Evolutionary conservation across 1,139 yeast genomes (phyloP).

Genomic region (Zygosaccharomyces sapae): DNA sequence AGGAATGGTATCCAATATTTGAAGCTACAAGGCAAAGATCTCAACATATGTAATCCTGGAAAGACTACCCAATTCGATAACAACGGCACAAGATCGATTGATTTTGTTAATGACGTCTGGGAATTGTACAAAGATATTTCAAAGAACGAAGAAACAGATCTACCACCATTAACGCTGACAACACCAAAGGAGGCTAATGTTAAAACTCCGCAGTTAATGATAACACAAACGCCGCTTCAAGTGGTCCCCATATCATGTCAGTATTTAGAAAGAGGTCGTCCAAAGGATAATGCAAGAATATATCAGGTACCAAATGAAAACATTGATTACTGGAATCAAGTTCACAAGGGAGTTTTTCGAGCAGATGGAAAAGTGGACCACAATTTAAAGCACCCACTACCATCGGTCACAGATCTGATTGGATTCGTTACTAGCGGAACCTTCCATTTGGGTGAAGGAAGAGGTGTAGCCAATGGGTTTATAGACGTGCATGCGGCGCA

Average conservation of each 20-base stretch:
- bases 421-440: conserved; percentile 82
- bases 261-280: conserved; percentile 48
- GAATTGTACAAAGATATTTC: conserved; percentile 35
- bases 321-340: conserved; percentile 33
- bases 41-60: conserved; percentile 16
- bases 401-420: conserved; percentile 44
- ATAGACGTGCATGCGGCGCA: conserved; percentile 39
- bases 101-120: conserved; percentile 43
- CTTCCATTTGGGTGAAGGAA: conserved; percentile 61
- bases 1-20: conserved; percentile 33
- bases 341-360: conserved; percentile 23
- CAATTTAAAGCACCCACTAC: conserved; percentile 27
- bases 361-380: conserved; percentile 31
- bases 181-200: conserved; percentile 3
- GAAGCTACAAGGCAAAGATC: conserved; percentile 9
- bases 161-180: background rate
- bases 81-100: conserved; percentile 37
- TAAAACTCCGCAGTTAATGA: conserved; percentile 9
- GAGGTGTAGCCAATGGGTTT: conserved; percentile 63
- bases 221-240: conserved; percentile 19
- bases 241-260: conserved; percentile 27
- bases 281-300: conserved; percentile 65
- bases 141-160: conserved; percentile 7
- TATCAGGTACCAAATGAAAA: conserved; percentile 46
- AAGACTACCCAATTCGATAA: conserved; percentile 39